Percentiles rank a stretch among this genome's conserved stretches.
Conservation (phyloP, 2,329 filamentous ascomycete genomes). For the Apiospora kogelbergensis region DNA sequence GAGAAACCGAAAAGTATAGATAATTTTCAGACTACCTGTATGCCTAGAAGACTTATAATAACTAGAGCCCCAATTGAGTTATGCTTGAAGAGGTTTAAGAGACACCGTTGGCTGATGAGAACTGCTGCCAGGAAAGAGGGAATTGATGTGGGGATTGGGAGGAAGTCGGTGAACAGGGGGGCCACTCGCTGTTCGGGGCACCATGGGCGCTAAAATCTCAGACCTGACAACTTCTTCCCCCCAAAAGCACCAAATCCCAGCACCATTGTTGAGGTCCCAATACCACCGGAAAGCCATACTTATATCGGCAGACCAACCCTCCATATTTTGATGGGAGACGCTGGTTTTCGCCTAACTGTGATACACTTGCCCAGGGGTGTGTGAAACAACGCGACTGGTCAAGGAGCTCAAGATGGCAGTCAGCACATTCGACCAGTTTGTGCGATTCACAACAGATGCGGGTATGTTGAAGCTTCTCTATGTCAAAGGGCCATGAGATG, state of each 20-base stretch:
- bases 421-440: conserved; percentile 34
- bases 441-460: conserved; percentile 47
- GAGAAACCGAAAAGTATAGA: neutral
- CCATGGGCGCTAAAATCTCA: neutral
- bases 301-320: too few species aligned
- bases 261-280: neutral
- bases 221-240: neutral
- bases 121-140: neutral
- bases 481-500: neutral
- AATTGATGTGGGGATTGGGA: neutral
- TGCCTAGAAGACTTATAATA: too few species aligned
- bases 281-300: neutral
- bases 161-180: neutral
- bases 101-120: too few species aligned
- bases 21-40: neutral
- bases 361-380: neutral
- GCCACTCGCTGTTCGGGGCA: neutral
- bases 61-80: too few species aligned
- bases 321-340: too few species aligned
- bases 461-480: conserved; percentile 30
- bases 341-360: neutral
- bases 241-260: neutral
- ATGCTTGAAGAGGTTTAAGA: too few species aligned
- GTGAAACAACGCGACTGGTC: neutral
- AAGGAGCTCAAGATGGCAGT: neutral